A percentile compares a stretch with the other conserved stretches of the same genome.
Conservation (phyloP, 2,329 filamentous ascomycete species). For the Cylindrodendrum hubeiense region DNA sequence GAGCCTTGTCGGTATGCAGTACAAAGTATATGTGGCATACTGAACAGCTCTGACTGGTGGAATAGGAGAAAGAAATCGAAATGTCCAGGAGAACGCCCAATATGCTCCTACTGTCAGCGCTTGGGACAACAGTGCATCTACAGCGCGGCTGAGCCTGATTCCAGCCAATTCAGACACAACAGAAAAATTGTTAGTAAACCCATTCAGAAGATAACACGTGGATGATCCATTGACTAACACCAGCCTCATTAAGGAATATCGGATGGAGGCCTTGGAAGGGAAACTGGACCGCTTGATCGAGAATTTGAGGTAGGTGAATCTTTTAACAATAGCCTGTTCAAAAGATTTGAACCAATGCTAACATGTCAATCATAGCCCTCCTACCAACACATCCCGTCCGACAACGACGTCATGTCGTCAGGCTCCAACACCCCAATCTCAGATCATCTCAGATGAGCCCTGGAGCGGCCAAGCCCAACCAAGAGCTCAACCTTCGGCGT, state of each 20-base stretch:
- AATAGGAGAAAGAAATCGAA: constrained; percentile 38
- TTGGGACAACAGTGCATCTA: constrained; percentile 28
- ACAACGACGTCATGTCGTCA: not conserved
- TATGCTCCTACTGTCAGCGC: constrained; percentile 38
- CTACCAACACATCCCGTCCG: not conserved
- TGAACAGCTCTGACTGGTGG: not conserved
- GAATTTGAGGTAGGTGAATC: constrained; percentile 26
- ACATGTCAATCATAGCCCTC: constrained; percentile 5
- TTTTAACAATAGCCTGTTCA: not conserved
- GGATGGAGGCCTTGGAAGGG: constrained; percentile 48
- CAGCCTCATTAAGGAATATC: constrained; percentile 45
- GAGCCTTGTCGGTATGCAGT: not conserved
- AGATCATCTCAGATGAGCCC: not conserved
- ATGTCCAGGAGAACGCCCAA: constrained; percentile 35
- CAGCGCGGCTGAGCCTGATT: constrained; percentile 7
- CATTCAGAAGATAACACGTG: not conserved
- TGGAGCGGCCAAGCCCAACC: not conserved
- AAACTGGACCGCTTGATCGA: constrained; percentile 40
- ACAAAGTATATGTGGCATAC: not conserved
- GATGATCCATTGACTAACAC: not conserved
- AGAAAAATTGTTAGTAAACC: constrained; percentile 31
- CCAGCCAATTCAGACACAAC: constrained; percentile 20
- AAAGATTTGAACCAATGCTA: no score
- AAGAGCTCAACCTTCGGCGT: not conserved
- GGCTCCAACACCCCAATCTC: not conserved